These are phyloP conservation scores for Odontarrhena argentea DNA, from an alignment of 345 rosid genomes.

Conservation along the genomic window DNA sequence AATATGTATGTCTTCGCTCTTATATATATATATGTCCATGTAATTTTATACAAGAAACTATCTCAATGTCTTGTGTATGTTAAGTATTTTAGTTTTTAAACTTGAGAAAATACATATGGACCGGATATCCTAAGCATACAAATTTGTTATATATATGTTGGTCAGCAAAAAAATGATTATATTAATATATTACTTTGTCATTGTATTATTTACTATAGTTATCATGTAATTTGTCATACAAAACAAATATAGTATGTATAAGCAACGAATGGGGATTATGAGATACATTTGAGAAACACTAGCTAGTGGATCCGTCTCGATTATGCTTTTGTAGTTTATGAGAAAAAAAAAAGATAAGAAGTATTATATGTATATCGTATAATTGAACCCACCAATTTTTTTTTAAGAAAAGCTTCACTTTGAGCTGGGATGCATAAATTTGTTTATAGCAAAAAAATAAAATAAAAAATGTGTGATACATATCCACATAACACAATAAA, in stretches of 20 bases:
- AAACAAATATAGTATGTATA: constrained; percentile 8
- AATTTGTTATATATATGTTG: no score
- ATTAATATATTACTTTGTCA: background rate
- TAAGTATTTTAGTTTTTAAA: background rate
- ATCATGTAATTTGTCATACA: background rate
- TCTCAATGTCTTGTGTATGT: background rate
- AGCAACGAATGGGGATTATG: constrained; percentile 28
- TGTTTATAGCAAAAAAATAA: background rate
- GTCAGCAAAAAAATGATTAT: background rate
- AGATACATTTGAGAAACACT: constrained; percentile 26
- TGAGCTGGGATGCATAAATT: background rate
- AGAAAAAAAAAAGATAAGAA: constrained; percentile 7
- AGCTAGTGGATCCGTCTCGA: constrained; percentile 26
- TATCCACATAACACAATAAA: constrained; percentile 29
- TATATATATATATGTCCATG: no score
- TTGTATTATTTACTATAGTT: background rate
- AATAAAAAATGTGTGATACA: constrained; percentile 13
- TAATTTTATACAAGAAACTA: no score
- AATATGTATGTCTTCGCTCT: no score
- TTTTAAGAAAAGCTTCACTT: constrained; percentile 15
- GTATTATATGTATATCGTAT: constrained; percentile 20
- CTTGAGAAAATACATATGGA: background rate
- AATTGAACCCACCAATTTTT: constrained; percentile 26
- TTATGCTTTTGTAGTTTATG: constrained; percentile 10
- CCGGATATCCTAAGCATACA: no score